Evolutionary conservation across 768 basidiomycete genomes (phyloP).

Genomic region (Suillus luteus): DNA sequence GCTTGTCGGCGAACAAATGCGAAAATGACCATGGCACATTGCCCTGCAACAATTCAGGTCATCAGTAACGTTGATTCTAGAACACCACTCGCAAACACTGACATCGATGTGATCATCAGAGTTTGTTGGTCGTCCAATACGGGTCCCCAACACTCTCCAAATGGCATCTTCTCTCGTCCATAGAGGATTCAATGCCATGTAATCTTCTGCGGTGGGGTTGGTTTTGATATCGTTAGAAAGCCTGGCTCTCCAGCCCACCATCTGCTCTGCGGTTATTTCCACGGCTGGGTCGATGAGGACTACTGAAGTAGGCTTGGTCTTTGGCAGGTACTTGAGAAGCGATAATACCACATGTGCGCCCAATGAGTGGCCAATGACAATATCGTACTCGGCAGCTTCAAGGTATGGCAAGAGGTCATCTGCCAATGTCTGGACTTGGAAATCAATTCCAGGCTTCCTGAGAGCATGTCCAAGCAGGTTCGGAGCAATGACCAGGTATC

Average conservation of each 20-base stretch:
- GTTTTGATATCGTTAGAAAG: conserved; percentile 1
- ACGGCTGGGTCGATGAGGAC: conserved; percentile 25
- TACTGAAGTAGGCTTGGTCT: conserved; percentile 12
- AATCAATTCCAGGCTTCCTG: neutral
- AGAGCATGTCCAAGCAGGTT: conserved; percentile 28
- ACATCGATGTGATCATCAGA: conserved; percentile 15
- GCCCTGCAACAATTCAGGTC: conserved; percentile 10
- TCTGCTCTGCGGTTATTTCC: conserved; percentile 5
- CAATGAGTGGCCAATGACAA: conserved; percentile 25
- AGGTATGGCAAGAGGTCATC: conserved; percentile 10
- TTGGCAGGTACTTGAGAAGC: conserved; percentile 20
- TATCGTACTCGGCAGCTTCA: conserved; percentile 5
- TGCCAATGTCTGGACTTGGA: conserved; percentile 6
- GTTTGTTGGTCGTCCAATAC: conserved; percentile 9
- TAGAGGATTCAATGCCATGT: conserved; percentile 15
- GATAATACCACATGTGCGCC: conserved; percentile 20
- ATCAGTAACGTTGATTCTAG: neutral
- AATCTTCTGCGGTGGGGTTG: conserved; percentile 3
- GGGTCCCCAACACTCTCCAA: conserved; percentile 14
- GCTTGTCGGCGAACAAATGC: conserved; percentile 12
- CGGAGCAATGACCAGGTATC: conserved; percentile 27
- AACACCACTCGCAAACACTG: conserved; percentile 1
- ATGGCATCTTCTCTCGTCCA: conserved; percentile 11
- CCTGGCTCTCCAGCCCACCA: conserved; percentile 2
- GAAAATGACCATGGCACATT: conserved; percentile 23